Conservation (phyloP, 805 yeast genomes). For the Myxozyma neglecta region DNA sequence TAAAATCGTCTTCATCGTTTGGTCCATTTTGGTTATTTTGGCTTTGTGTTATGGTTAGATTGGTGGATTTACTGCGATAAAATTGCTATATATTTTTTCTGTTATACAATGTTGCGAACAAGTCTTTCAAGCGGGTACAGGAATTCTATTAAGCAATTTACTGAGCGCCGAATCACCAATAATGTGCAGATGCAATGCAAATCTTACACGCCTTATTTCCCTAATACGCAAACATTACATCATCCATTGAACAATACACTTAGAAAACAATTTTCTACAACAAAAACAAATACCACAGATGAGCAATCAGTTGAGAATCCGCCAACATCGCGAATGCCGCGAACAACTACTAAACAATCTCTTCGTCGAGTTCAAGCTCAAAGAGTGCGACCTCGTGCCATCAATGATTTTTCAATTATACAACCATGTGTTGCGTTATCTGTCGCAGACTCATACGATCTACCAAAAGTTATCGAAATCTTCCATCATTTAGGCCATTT, state of each 20-base stretch:
- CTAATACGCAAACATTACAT: not conserved
- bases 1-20: too few species aligned
- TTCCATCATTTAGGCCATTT: constrained; percentile 43
- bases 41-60: too few species aligned
- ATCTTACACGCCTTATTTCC: too few species aligned
- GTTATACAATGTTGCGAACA: too few species aligned
- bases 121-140: too few species aligned
- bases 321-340: constrained; percentile 4
- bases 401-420: not conserved
- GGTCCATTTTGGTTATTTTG: too few species aligned
- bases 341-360: constrained; percentile 28
- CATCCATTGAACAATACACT: not conserved
- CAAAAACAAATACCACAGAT: not conserved
- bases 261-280: not conserved
- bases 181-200: too few species aligned
- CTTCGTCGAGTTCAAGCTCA: constrained; percentile 26
- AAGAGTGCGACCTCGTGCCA: not conserved
- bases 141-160: too few species aligned
- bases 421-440: constrained; percentile 23
- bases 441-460: constrained; percentile 58
- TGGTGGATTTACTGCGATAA: too few species aligned
- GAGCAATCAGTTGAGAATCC: not conserved
- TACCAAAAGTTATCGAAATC: constrained; percentile 47
- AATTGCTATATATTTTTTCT: too few species aligned
- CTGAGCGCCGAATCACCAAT: too few species aligned